Base-by-base conservation (phyloP, 179 eudicot genomes). In the Silene noctiflora region DNA sequence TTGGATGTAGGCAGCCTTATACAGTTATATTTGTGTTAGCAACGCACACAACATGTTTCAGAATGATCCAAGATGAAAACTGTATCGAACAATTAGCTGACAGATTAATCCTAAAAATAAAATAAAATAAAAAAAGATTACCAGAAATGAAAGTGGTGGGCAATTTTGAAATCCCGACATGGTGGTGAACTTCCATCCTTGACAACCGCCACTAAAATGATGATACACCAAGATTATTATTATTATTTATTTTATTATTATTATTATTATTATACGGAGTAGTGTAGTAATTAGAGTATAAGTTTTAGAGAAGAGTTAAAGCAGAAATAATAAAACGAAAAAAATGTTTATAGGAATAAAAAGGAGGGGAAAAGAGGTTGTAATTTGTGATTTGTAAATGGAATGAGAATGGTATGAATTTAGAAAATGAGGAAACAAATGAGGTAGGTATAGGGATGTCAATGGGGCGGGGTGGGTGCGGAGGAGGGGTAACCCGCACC, bases 151-250 rank as follows among this genome's bases (percentile, higher is more conserved):
- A 14, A 3, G 5, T 51, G 73, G 25, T 70, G 35, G 59, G 61
- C 4, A 70, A 2, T 12, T 70, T 70, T 51, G 73, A 4, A 24
- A 70, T 27, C 20, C 73, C 20, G n/a, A 70, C 0, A 48, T 70
- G 42, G 53, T 22, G 73, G 2, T 51, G 39, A 70, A 70, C 61
- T 14, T n/a, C 59, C 73, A 70, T 70, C 39, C 3, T 48, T 39
- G 11, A 51, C 8, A 22, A 46, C 33, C 51, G 3, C 11, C 33
- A 48, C 73, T 70, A 13, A 51, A 70, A n/a, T 64, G 25, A 61
- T 61, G 66, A 61, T 61, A 60, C 29, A 2, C 29, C 11, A 5
- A 19, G 7, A 27, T 27, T 27, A n/a, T n/a, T n/a, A n/a, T n/a
- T n/a, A n/a, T n/a, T n/a, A n/a, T n/a, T n/a, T n/a, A n/a, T n/a